These are phyloP conservation scores for Trichophaea hybrida DNA, from an alignment of 2,329 filamentous ascomycete genomes.

Conservation along the genomic window DNA sequence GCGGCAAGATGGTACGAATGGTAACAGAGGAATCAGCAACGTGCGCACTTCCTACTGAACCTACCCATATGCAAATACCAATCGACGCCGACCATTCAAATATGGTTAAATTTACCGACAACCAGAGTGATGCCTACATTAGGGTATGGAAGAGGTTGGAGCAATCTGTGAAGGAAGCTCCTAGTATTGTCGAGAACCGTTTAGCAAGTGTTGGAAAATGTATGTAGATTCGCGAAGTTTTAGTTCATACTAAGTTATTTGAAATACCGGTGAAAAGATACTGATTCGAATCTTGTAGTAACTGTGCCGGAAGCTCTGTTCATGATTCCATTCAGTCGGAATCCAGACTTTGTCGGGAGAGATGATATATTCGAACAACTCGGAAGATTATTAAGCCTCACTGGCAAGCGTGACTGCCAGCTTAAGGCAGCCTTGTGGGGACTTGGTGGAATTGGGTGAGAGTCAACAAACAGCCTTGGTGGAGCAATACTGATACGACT, in stretches of 20 bases:
- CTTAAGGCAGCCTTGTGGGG: conserved; percentile 5
- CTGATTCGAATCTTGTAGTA: background rate
- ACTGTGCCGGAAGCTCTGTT: background rate
- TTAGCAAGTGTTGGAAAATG: background rate
- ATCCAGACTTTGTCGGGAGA: conserved; percentile 2
- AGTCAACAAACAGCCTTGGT: background rate
- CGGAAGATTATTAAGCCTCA: background rate
- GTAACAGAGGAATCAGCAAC: background rate
- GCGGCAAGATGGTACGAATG: background rate
- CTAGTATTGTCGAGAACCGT: background rate
- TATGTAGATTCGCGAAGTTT: background rate
- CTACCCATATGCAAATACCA: background rate
- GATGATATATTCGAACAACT: conserved; percentile 2
- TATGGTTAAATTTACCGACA: background rate
- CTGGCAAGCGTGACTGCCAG: conserved; percentile 4
- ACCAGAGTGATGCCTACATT: background rate
- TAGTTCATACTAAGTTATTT: background rate
- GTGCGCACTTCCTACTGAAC: background rate
- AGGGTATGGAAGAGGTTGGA: background rate
- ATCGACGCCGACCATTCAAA: conserved; percentile 1
- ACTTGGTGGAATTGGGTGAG: conserved; percentile 11
- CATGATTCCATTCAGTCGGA: conserved; percentile 5
- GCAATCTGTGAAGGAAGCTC: background rate
- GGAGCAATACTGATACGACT: background rate
- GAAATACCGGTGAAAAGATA: background rate